phyloP scores from a whole-genome alignment of 2,329 filamentous ascomycete genomes.

The Coniochaeta pulveracea region DNA sequence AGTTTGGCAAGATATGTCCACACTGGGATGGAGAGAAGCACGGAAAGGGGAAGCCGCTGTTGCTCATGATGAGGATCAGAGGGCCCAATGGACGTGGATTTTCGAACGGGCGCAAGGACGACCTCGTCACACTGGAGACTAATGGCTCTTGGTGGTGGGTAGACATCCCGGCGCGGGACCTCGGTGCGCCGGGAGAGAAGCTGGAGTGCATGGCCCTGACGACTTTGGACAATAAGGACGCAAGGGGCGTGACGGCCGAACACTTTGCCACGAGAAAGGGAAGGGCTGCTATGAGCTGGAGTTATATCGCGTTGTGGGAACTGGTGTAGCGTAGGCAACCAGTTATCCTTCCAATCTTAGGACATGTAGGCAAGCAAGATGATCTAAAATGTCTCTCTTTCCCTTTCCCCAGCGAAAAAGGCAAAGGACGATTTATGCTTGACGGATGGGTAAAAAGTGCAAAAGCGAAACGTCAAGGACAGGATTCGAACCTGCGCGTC shows the following conservation, averaged over 20 bases:
- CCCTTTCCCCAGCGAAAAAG: not conserved
- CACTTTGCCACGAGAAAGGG: conserved; percentile 33
- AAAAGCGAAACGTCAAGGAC: conserved; percentile 3
- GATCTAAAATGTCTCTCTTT: too few species aligned
- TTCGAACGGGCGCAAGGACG: conserved; percentile 48
- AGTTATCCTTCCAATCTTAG: too few species aligned
- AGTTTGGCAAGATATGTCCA: conserved; percentile 66
- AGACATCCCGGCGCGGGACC: conserved; percentile 54
- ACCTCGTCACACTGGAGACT: conserved; percentile 61
- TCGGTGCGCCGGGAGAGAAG: conserved; percentile 60
- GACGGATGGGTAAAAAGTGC: not conserved
- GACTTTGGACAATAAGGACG: conserved; percentile 31
- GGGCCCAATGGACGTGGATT: conserved; percentile 35
- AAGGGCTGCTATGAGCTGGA: conserved; percentile 31
- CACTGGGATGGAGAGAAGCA: conserved; percentile 71
- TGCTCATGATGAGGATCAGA: conserved; percentile 58
- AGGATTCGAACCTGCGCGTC: conserved; percentile 4
- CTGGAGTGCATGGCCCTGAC: conserved; percentile 52
- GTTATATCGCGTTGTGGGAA: conserved; percentile 36
- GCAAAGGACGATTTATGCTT: not conserved
- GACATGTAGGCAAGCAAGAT: too few species aligned
- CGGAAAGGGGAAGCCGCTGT: conserved; percentile 55
- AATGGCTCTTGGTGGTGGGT: conserved; percentile 74
- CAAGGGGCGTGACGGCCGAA: conserved; percentile 34
- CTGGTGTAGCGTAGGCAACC: conserved; percentile 32